A percentile compares a stretch with the other conserved stretches of the same genome.
Evolutionary conservation across 208 protist species (phyloP).

Genomic region (Balamuthia mandrillaris): DNA sequence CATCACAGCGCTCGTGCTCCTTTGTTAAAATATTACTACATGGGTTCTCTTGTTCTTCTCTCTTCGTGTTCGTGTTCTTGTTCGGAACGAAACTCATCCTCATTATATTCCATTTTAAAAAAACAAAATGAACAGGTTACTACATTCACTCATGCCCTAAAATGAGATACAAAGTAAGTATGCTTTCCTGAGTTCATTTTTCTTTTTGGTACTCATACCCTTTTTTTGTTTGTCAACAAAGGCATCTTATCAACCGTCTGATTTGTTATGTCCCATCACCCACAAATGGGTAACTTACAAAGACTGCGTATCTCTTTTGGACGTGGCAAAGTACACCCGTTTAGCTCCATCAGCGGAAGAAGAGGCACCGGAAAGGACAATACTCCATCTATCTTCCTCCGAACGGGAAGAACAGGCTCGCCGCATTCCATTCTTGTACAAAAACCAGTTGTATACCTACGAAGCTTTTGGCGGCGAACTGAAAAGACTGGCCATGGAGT

Average conservation of each 20-base stretch:
- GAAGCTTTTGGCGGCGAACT: no score
- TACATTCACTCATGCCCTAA: constrained; percentile 72
- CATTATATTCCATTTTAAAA: neutral
- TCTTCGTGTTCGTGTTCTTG: neutral
- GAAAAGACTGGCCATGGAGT: no score
- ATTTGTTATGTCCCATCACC: constrained; percentile 49
- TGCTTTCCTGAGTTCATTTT: neutral
- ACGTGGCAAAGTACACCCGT: constrained; percentile 15
- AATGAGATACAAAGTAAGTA: constrained; percentile 71
- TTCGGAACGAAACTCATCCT: no score
- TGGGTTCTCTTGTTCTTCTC: constrained; percentile 8
- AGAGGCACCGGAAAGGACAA: no score
- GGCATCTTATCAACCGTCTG: constrained; percentile 45
- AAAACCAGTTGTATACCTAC: neutral
- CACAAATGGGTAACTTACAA: constrained; percentile 46
- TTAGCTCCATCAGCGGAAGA: neutral
- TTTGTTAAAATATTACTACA: constrained; percentile 66
- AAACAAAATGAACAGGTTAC: constrained; percentile 62
- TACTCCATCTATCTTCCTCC: neutral
- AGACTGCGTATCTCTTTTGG: neutral
- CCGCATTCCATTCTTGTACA: neutral
- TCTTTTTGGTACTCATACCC: neutral
- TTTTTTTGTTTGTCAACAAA: neutral
- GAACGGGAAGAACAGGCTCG: neutral
- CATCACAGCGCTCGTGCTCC: neutral